These are phyloP conservation scores for Dendrocalamus sinicus DNA, from an alignment of 176 grass and related monocot genomes.

Conservation along the genomic window DNA sequence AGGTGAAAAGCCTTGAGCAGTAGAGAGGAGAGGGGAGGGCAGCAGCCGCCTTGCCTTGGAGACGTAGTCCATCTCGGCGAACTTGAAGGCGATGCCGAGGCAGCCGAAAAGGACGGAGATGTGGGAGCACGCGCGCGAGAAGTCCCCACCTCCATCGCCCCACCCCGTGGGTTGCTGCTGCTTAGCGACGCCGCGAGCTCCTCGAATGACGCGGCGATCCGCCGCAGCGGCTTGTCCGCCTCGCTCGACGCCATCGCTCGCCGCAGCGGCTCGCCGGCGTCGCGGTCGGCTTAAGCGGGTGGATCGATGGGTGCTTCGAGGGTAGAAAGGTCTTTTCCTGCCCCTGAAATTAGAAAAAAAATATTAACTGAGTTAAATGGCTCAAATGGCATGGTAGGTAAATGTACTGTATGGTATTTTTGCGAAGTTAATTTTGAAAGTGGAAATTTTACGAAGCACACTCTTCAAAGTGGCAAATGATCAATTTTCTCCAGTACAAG, in stretches of 20 bases:
- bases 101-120: slow-evolving; percentile 92
- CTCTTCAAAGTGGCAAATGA: too few relatives aligned
- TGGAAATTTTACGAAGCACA: too few relatives aligned
- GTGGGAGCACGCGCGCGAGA: slow-evolving; percentile 80
- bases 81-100: slow-evolving; percentile 96
- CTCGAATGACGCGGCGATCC: slow-evolving; percentile 78
- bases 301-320: too few relatives aligned
- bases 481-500: too few relatives aligned
- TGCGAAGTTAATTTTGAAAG: too few relatives aligned
- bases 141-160: slow-evolving; percentile 59
- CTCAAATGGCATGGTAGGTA: too few relatives aligned
- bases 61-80: slow-evolving; percentile 98
- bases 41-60: slow-evolving; percentile 58
- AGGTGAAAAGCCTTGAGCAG: background rate
- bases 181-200: slow-evolving; percentile 59
- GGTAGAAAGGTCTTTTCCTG: too few relatives aligned
- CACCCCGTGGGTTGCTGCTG: slow-evolving; percentile 17
- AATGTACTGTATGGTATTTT: too few relatives aligned
- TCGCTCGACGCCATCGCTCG: slow-evolving; percentile 52
- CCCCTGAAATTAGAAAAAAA: too few relatives aligned
- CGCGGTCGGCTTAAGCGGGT: too few relatives aligned
- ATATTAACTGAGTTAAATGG: too few relatives aligned
- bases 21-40: background rate
- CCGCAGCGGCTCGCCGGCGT: too few relatives aligned
- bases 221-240: slow-evolving; percentile 74